phyloP scores from a whole-genome alignment of 2,329 filamentous ascomycete genomes.

The Rutstroemia sp. region DNA sequence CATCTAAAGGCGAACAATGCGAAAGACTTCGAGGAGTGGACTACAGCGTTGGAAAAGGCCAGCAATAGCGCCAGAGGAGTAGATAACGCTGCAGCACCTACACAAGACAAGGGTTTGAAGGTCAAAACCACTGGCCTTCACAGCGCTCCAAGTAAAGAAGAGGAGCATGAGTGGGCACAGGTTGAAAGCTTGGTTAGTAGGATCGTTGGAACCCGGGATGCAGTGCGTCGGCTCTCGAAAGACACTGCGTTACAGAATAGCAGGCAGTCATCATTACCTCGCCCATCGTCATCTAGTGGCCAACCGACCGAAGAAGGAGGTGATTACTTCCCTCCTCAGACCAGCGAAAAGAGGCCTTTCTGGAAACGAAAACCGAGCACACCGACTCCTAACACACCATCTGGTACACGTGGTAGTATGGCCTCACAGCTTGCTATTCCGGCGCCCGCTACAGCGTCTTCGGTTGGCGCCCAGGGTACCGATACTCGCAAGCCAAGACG shows the following conservation, averaged over 20 bases:
- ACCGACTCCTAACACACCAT: slow-evolving; percentile 19
- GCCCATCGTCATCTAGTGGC: slow-evolving; percentile 28
- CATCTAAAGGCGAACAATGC: slow-evolving; percentile 77
- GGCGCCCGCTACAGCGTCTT: slow-evolving; percentile 17
- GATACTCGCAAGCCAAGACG: slow-evolving; percentile 13
- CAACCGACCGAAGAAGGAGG: slow-evolving; percentile 39
- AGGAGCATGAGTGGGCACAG: slow-evolving; percentile 79
- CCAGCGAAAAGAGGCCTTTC: slow-evolving; percentile 63
- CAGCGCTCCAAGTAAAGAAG: slow-evolving; percentile 36
- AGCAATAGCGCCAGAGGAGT: slow-evolving; percentile 56
- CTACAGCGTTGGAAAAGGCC: slow-evolving; percentile 73
- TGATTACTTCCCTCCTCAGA: slow-evolving; percentile 46
- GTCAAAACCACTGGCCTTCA: slow-evolving; percentile 28
- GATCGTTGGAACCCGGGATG: slow-evolving; percentile 81
- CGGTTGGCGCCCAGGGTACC: slow-evolving; percentile 19
- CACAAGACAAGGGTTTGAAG: slow-evolving; percentile 24
- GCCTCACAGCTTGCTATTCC: slow-evolving; percentile 26
- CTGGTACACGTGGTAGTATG: slow-evolving; percentile 20
- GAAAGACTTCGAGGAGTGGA: slow-evolving; percentile 85
- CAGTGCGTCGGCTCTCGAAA: slow-evolving; percentile 76
- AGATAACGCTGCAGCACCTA: slow-evolving; percentile 31
- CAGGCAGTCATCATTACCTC: slow-evolving; percentile 10
- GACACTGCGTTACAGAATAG: slow-evolving; percentile 56
- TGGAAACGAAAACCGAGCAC: slow-evolving; percentile 80
- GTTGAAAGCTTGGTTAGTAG: slow-evolving; percentile 81